Evolutionary conservation across 352 stramenopile genomes (phyloP).

Genomic region (Pythium grandisporangium): DNA sequence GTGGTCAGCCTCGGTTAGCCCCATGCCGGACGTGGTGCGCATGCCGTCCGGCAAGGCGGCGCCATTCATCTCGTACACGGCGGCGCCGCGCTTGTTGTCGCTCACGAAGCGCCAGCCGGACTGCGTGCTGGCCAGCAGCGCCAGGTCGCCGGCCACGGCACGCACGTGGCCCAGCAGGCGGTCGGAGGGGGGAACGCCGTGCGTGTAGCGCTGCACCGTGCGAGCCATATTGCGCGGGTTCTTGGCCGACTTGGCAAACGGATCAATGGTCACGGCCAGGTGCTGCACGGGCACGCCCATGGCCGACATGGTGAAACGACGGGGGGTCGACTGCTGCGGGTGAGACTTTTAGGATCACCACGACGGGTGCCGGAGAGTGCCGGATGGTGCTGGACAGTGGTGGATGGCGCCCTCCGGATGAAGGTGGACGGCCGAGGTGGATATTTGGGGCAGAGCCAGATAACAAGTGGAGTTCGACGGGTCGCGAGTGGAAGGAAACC

Average conservation of each 20-base stretch:
- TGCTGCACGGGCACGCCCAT: too few relatives aligned
- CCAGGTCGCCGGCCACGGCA: slow-evolving; percentile 44
- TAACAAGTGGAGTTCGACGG: too few relatives aligned
- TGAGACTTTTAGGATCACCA: too few relatives aligned
- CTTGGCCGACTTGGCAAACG: slow-evolving; percentile 10
- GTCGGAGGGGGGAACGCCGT: slow-evolving; percentile 34
- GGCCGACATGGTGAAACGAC: too few relatives aligned
- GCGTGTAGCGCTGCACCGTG: not conserved
- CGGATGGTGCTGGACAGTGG: too few relatives aligned
- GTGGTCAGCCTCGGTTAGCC: slow-evolving; percentile 13
- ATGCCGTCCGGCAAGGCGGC: slow-evolving; percentile 24
- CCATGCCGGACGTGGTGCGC: slow-evolving; percentile 6
- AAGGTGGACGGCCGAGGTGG: too few relatives aligned
- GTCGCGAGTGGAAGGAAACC: too few relatives aligned
- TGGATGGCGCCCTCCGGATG: too few relatives aligned
- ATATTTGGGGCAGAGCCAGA: too few relatives aligned
- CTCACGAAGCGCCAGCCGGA: slow-evolving; percentile 38
- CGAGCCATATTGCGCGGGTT: slow-evolving; percentile 14
- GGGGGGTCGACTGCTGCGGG: too few relatives aligned
- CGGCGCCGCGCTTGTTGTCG: slow-evolving; percentile 40
- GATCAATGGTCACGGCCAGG: too few relatives aligned
- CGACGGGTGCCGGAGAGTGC: too few relatives aligned
- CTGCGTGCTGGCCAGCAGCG: slow-evolving; percentile 26
- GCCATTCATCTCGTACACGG: slow-evolving; percentile 55
- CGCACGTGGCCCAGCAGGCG: slow-evolving; percentile 57